Evolutionary conservation across 306 rosid species (phyloP).

Genomic region (Astragalus membranaceus): DNA sequence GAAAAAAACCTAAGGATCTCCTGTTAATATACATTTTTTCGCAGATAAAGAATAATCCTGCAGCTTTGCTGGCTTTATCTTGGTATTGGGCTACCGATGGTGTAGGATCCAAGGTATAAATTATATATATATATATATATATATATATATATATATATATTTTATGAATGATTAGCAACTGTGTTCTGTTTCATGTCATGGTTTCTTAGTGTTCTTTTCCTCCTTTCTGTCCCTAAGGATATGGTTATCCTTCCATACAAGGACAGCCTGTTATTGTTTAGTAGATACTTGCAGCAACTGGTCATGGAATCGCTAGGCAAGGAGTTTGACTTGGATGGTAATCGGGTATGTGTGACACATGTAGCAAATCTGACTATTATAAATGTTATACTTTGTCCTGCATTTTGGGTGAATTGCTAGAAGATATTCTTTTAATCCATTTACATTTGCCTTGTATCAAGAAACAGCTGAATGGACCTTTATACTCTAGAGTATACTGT

Average conservation of each 20-base stretch:
- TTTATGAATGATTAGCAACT: neutral
- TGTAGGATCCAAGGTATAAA: conserved; percentile 81
- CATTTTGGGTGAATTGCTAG: neutral
- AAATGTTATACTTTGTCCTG: neutral
- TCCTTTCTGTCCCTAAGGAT: conserved; percentile 47
- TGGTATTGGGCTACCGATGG: conserved; percentile 99
- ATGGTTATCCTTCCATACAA: conserved; percentile 99
- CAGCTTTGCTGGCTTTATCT: conserved; percentile 85
- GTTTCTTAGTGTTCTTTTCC: conserved; percentile 13
- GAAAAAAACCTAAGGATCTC: neutral
- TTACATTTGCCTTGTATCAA: neutral
- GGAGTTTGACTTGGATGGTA: conserved; percentile 96
- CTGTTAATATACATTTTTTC: neutral
- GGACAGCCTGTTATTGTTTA: conserved; percentile 83
- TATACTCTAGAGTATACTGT: neutral
- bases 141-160: too few relatives aligned
- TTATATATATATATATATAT: too few relatives aligned
- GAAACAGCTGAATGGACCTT: neutral
- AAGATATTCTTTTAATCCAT: neutral
- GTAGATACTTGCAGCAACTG: conserved; percentile 94
- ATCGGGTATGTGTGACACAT: conserved; percentile 54
- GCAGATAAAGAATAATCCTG: conserved; percentile 50
- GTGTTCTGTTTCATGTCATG: conserved; percentile 2
- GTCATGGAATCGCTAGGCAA: conserved; percentile 99
- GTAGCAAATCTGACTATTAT: neutral